Percentiles rank a stretch among this genome's conserved stretches.
Conservation (phyloP, 2,329 filamentous ascomycete species). For the Periconia sp. region DNA sequence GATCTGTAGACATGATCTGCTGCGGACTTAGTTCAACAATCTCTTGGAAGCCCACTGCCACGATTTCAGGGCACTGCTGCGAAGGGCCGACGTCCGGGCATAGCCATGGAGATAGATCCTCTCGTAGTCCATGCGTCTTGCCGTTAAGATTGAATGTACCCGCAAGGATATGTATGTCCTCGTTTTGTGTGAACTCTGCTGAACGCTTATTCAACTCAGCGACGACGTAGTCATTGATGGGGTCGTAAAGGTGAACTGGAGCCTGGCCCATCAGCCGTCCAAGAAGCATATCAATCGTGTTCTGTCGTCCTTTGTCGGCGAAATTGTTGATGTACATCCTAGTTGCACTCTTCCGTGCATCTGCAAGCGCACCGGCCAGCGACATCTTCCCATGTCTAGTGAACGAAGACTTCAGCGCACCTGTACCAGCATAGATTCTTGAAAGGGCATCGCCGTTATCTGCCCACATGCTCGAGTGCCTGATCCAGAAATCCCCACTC, state of each 20-base stretch:
- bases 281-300: conserved; percentile 91
- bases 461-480: conserved; percentile 93
- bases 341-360: conserved; percentile 92
- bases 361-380: conserved; percentile 88
- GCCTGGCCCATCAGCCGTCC: conserved; percentile 83
- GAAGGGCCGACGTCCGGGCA: conserved; percentile 68
- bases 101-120: conserved; percentile 86
- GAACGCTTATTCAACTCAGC: conserved; percentile 72
- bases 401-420: conserved; percentile 93
- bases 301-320: conserved; percentile 88
- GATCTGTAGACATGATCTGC: conserved; percentile 99
- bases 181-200: conserved; percentile 75
- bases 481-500: conserved; percentile 83
- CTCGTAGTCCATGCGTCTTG: conserved; percentile 74
- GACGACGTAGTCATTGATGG: conserved; percentile 89
- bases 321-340: conserved; percentile 98
- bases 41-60: conserved; percentile 93
- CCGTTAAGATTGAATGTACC: conserved; percentile 97
- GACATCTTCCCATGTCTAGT: conserved; percentile 97
- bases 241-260: conserved; percentile 87
- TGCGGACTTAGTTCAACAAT: conserved; percentile 98
- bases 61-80: conserved; percentile 77
- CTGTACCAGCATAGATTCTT: conserved; percentile 95
- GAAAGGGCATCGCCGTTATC: conserved; percentile 95
- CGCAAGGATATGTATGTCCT: conserved; percentile 78